Conservation (phyloP, 106 monocot species). For the Gastrodia elata region DNA sequence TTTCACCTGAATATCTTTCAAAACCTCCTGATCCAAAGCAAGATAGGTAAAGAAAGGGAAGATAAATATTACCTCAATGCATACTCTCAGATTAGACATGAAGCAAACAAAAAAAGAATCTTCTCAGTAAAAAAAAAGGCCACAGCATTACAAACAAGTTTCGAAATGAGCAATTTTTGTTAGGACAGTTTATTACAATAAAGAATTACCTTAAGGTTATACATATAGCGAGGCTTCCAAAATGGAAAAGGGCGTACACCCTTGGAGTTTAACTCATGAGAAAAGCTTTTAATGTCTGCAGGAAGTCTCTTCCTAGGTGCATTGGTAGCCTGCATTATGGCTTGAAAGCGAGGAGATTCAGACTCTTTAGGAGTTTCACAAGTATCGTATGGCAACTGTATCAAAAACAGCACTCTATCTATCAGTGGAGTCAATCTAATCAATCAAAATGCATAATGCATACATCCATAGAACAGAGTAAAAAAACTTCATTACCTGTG, state of each 20-base stretch:
- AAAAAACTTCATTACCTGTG: slow-evolving; percentile 28
- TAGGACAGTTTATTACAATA: not conserved
- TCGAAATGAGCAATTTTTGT: not conserved
- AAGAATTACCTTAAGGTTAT: slow-evolving; percentile 66
- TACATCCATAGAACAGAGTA: not conserved
- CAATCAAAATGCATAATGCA: slow-evolving; percentile 8
- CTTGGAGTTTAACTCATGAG: slow-evolving; percentile 91
- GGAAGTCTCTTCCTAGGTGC: slow-evolving; percentile 85
- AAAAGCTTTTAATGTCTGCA: slow-evolving; percentile 84
- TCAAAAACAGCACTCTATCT: slow-evolving; percentile 5
- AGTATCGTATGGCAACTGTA: slow-evolving; percentile 66
- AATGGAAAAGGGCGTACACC: slow-evolving; percentile 95
- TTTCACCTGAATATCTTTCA: slow-evolving; percentile 70
- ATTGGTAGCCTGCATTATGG: slow-evolving; percentile 91
- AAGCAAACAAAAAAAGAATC: not conserved
- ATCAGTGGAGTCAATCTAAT: slow-evolving; percentile 11
- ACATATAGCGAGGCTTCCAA: slow-evolving; percentile 67
- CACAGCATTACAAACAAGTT: not conserved
- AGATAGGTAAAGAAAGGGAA: not conserved
- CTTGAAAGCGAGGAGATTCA: slow-evolving; percentile 97
- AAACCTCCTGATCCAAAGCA: slow-evolving; percentile 49
- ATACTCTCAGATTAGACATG: not conserved
- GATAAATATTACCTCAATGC: slow-evolving; percentile 1
- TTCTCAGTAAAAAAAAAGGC: not conserved
- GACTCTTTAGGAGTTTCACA: slow-evolving; percentile 92